These are phyloP conservation scores for Tephrocybe sp. DNA, from an alignment of 768 basidiomycete genomes.

Conservation along the genomic window DNA sequence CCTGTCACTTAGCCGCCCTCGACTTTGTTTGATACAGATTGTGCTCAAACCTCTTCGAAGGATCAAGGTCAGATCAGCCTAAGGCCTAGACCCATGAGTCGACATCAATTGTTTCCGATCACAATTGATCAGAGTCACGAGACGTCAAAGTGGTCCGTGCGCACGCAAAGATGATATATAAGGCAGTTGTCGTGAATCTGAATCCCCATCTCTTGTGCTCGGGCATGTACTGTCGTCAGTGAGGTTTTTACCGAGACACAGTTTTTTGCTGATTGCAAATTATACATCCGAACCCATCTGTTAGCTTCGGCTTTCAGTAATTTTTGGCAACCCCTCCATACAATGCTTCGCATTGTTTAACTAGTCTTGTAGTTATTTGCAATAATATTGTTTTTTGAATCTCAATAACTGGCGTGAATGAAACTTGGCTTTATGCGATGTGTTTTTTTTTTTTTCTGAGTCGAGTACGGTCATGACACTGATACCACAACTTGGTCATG, in stretches of 20 bases:
- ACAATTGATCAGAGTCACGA: too few relatives aligned
- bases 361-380: slow-evolving; percentile 10
- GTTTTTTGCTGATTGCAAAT: slow-evolving; percentile 97
- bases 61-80: too few relatives aligned
- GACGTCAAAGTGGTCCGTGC: slow-evolving; percentile 51
- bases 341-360: slow-evolving; percentile 22
- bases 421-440: too few relatives aligned
- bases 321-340: slow-evolving; percentile 65
- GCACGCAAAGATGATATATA: slow-evolving; percentile 42
- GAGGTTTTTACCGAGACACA: slow-evolving; percentile 95
- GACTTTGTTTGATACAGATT: background rate
- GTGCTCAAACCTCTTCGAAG: background rate
- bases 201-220: slow-evolving; percentile 82
- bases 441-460: too few relatives aligned
- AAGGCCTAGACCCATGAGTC: too few relatives aligned
- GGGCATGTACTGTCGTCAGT: slow-evolving; percentile 94
- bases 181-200: background rate
- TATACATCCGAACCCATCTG: slow-evolving; percentile 95
- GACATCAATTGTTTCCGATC: too few relatives aligned
- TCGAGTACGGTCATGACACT: too few relatives aligned
- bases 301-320: slow-evolving; percentile 86
- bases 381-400: background rate
- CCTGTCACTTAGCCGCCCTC: background rate
- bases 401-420: background rate
- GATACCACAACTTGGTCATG: slow-evolving; percentile 54